phyloP scores from a whole-genome alignment of 164 flowering plant species.

The Sedum album region DNA sequence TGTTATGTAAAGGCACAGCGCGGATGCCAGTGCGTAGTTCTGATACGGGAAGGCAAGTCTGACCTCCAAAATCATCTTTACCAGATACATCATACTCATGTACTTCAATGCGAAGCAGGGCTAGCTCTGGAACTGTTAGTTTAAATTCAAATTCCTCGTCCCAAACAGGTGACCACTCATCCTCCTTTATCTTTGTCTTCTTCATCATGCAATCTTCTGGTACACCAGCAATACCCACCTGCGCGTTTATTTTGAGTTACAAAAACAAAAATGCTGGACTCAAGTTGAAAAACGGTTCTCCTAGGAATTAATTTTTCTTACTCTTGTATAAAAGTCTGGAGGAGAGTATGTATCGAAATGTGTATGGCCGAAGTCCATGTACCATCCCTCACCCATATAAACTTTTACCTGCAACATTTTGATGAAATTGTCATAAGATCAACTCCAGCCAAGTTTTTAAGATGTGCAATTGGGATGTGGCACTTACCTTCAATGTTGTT shows the following conservation, averaged over 20 bases:
- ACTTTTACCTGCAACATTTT: slow-evolving; percentile 8
- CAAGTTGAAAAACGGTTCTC: not conserved
- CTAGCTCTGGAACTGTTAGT: slow-evolving; percentile 11
- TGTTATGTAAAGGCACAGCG: slow-evolving; percentile 9
- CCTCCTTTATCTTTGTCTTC: slow-evolving; percentile 8
- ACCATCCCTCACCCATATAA: slow-evolving; percentile 15
- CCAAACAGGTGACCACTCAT: slow-evolving; percentile 14
- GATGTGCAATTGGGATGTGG: not conserved
- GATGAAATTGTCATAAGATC: not conserved
- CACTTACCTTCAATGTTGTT: slow-evolving; percentile 8
- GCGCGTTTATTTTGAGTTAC: not conserved
- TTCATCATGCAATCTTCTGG: slow-evolving; percentile 8
- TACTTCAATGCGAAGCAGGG: slow-evolving; percentile 10
- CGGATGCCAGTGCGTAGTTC: slow-evolving; percentile 6
- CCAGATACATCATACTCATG: slow-evolving; percentile 11
- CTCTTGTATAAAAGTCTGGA: slow-evolving; percentile 10
- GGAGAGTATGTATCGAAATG: slow-evolving; percentile 12
- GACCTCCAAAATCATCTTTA: slow-evolving; percentile 13
- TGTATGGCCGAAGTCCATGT: slow-evolving; percentile 4
- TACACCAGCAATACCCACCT: slow-evolving; percentile 10
- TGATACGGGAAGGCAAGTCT: slow-evolving; percentile 12
- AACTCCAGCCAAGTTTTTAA: not conserved
- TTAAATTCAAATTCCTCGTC: slow-evolving; percentile 11
- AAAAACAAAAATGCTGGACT: not conserved
- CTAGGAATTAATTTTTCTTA: not conserved